Percentiles rank a stretch among this genome's conserved stretches.
Conservation (phyloP, 192 early-diverging fungal genomes). For the Mortierella hygrophila region DNA sequence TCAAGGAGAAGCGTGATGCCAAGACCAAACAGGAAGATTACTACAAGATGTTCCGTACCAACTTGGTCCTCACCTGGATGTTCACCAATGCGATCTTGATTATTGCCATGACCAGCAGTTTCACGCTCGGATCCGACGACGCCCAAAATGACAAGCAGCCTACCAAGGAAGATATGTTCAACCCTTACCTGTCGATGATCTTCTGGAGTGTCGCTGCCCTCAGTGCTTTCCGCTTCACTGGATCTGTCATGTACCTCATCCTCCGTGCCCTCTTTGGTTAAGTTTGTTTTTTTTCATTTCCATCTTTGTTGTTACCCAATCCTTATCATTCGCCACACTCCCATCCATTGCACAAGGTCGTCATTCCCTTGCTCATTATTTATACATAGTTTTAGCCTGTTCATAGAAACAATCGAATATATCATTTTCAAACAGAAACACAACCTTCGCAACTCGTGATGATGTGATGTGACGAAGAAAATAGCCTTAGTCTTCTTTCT, state of each 20-base stretch:
- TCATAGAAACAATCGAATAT: neutral
- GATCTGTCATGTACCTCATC: slow-evolving; percentile 80
- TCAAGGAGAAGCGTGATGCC: slow-evolving; percentile 79
- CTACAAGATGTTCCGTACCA: slow-evolving; percentile 90
- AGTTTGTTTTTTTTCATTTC: neutral
- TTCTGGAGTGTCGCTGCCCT: slow-evolving; percentile 88
- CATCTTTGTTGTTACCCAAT: neutral
- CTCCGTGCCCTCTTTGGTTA: slow-evolving; percentile 72
- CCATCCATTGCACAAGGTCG: slow-evolving; percentile 7
- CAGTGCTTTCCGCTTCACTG: slow-evolving; percentile 80
- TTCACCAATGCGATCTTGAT: slow-evolving; percentile 84
- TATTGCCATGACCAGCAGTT: slow-evolving; percentile 73
- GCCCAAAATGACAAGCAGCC: neutral
- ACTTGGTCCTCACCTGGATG: slow-evolving; percentile 87
- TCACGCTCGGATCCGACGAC: neutral
- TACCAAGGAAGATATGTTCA: slow-evolving; percentile 63
- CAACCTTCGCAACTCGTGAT: too few species aligned
- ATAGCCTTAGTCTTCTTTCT: too few species aligned
- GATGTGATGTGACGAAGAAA: too few species aligned
- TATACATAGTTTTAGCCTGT: slow-evolving; percentile 1
- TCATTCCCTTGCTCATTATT: slow-evolving; percentile 5
- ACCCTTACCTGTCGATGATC: slow-evolving; percentile 85
- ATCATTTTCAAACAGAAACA: neutral
- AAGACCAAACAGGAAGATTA: slow-evolving; percentile 90
- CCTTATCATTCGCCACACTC: neutral